A percentile compares a stretch with the other conserved stretches of the same genome.
These are phyloP conservation scores for Suillus cothurnatus DNA, from an alignment of 768 basidiomycete genomes.

Conservation along the genomic window DNA sequence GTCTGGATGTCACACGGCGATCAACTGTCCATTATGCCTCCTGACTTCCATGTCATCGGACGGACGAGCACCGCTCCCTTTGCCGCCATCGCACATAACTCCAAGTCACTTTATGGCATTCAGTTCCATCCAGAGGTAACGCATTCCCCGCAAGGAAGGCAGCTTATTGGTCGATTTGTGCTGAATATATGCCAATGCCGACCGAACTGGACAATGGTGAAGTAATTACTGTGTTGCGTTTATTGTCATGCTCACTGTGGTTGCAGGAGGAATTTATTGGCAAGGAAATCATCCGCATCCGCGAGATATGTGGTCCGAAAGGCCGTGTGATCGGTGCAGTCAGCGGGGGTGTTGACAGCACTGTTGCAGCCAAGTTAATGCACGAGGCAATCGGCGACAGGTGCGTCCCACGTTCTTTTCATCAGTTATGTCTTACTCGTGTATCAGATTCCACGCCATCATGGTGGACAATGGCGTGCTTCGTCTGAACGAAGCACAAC, in stretches of 20 bases:
- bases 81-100: conserved; percentile 90
- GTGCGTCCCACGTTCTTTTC: conserved; percentile 40
- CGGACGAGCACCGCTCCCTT: conserved; percentile 85
- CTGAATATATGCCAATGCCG: conserved; percentile 81
- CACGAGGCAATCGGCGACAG: conserved; percentile 98
- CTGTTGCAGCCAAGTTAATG: conserved; percentile 98
- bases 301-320: conserved; percentile 89
- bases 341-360: conserved; percentile 96
- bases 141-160: conserved; percentile 86
- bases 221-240: conserved; percentile 13
- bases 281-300: conserved; percentile 92
- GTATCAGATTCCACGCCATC: conserved; percentile 90
- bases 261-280: conserved; percentile 93
- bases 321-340: conserved; percentile 99
- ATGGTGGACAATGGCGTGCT: conserved; percentile 99
- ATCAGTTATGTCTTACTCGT: conserved; percentile 4
- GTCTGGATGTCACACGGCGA: conserved; percentile 99
- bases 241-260: conserved; percentile 7
- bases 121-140: conserved; percentile 99
- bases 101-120: conserved; percentile 90
- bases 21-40: conserved; percentile 80
- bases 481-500: conserved; percentile 85
- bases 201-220: conserved; percentile 92
- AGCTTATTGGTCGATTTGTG: conserved; percentile 86
- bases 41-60: conserved; percentile 86